Evolutionary conservation across 805 yeast genomes (phyloP).

Genomic region (Yamadazyma akitaensis): DNA sequence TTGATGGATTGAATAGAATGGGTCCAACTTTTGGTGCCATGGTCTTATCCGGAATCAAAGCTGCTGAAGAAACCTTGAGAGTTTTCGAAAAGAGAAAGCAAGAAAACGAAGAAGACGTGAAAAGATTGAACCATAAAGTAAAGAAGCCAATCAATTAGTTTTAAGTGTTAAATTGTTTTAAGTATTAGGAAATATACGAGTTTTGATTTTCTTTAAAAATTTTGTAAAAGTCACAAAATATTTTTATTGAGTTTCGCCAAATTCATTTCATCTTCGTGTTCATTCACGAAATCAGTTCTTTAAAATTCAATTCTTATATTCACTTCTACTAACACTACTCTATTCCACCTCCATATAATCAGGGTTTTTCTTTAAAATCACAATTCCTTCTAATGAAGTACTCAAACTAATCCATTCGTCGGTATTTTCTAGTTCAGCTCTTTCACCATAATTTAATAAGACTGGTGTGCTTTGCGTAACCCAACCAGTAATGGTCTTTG

Average conservation of each 20-base stretch:
- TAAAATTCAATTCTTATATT: too few relatives aligned
- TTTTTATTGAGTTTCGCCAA: too few relatives aligned
- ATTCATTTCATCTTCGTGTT: too few relatives aligned
- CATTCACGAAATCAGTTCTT: too few relatives aligned
- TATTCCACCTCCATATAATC: constrained; percentile 66
- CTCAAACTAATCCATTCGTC: constrained; percentile 86
- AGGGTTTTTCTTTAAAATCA: constrained; percentile 86
- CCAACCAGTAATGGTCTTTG: constrained; percentile 99
- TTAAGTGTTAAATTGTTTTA: too few relatives aligned
- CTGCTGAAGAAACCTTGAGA: constrained; percentile 55
- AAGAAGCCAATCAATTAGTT: neutral
- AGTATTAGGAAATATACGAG: too few relatives aligned
- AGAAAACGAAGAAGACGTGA: constrained; percentile 11
- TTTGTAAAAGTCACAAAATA: too few relatives aligned
- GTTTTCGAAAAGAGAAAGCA: constrained; percentile 24
- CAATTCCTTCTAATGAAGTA: constrained; percentile 86
- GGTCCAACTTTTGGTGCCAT: constrained; percentile 84
- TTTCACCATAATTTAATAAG: constrained; percentile 84
- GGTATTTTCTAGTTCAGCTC: constrained; percentile 89
- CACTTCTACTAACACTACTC: constrained; percentile 6
- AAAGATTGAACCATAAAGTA: constrained; percentile 8
- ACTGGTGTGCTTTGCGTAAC: constrained; percentile 99
- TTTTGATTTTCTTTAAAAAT: too few relatives aligned
- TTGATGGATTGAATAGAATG: constrained; percentile 77
- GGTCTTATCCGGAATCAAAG: constrained; percentile 76